Percentiles rank a stretch among this genome's conserved stretches.
These are phyloP conservation scores for Seiridium cupressi DNA, from an alignment of 2,329 filamentous ascomycete species.

Conservation along the genomic window DNA sequence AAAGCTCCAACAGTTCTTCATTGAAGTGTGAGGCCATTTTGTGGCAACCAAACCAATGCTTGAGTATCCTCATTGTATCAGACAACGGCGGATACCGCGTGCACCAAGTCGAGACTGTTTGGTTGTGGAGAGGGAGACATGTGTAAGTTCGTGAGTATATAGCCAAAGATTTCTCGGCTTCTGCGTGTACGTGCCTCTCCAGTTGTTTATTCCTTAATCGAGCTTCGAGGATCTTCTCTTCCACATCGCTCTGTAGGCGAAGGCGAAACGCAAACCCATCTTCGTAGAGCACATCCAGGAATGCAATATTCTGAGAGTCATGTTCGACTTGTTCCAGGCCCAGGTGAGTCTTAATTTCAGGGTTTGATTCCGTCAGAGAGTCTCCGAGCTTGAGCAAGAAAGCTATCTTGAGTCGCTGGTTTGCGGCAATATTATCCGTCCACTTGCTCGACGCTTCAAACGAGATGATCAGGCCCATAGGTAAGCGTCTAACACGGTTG, in stretches of 20 bases:
- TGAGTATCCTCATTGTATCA: constrained; percentile 77
- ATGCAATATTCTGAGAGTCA: constrained; percentile 73
- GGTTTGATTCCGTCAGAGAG: constrained; percentile 61
- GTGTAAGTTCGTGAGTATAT: constrained; percentile 70
- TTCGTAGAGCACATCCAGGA: constrained; percentile 76
- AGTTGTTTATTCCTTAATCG: constrained; percentile 71
- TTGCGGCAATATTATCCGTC: constrained; percentile 88
- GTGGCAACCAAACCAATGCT: constrained; percentile 86
- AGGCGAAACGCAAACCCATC: constrained; percentile 75
- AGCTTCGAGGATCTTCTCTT: constrained; percentile 77
- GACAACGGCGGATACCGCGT: constrained; percentile 80
- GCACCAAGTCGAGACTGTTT: constrained; percentile 76
- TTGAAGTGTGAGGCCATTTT: constrained; percentile 74
- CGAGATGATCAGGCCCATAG: constrained; percentile 79
- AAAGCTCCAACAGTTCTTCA: constrained; percentile 80
- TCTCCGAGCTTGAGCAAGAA: constrained; percentile 78
- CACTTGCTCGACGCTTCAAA: constrained; percentile 93
- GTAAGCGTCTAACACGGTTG: constrained; percentile 45
- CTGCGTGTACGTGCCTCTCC: constrained; percentile 64
- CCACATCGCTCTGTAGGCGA: constrained; percentile 85
- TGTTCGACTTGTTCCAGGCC: constrained; percentile 76
- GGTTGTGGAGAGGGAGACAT: constrained; percentile 74
- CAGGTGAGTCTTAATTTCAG: constrained; percentile 63
- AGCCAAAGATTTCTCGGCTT: constrained; percentile 67
- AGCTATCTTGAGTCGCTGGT: constrained; percentile 91